Conservation (phyloP, 2,329 filamentous ascomycete species). For the Nigrograna mackinnonii region DNA sequence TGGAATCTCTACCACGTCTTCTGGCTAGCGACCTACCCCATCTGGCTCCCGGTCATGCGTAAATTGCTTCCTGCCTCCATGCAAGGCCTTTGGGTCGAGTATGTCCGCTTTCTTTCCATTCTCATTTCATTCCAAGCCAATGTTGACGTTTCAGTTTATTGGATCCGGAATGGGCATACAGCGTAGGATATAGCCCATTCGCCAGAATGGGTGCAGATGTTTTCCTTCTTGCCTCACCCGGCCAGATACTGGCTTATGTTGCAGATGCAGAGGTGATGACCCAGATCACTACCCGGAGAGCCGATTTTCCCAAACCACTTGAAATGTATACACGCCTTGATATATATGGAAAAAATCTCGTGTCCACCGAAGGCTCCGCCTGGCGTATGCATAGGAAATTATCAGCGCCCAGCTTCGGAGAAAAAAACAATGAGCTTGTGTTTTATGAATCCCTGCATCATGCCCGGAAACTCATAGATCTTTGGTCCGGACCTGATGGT, state of each 20-base stretch:
- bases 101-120: slow-evolving; percentile 30
- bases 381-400: slow-evolving; percentile 78
- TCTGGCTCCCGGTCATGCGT: slow-evolving; percentile 62
- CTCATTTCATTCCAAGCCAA: slow-evolving; percentile 9
- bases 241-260: slow-evolving; percentile 57
- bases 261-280: slow-evolving; percentile 67
- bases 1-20: slow-evolving; percentile 53
- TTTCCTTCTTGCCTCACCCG: slow-evolving; percentile 67
- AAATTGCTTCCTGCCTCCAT: slow-evolving; percentile 55
- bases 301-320: slow-evolving; percentile 72
- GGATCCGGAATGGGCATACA: slow-evolving; percentile 64
- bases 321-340: slow-evolving; percentile 62
- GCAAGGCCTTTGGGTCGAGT: slow-evolving; percentile 65
- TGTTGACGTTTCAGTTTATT: slow-evolving; percentile 38
- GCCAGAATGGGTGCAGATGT: slow-evolving; percentile 61
- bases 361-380: slow-evolving; percentile 68
- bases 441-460: slow-evolving; percentile 68
- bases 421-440: slow-evolving; percentile 72
- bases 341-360: slow-evolving; percentile 72
- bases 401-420: slow-evolving; percentile 73
- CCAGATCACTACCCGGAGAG: slow-evolving; percentile 67
- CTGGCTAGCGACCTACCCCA: slow-evolving; percentile 59
- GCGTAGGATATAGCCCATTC: slow-evolving; percentile 61
- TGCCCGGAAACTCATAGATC: slow-evolving; percentile 45
- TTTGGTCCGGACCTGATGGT: slow-evolving; percentile 33